A percentile compares a stretch with the other conserved stretches of the same genome.
phyloP scores from a whole-genome alignment of 2,329 filamentous ascomycete species.

The Hawksworthiomyces lignivorus region DNA sequence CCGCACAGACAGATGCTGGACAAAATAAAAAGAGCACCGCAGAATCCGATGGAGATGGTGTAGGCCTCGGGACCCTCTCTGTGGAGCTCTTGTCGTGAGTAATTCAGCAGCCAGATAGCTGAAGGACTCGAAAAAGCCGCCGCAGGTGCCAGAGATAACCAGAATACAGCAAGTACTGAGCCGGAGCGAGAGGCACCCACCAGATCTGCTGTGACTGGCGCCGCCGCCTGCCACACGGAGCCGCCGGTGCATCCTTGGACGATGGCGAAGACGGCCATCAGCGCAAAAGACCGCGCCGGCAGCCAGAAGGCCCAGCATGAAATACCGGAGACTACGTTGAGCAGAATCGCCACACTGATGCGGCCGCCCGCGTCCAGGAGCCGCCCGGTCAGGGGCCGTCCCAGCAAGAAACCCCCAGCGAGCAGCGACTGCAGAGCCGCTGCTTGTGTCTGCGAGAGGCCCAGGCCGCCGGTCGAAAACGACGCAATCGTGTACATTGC shows the following conservation, averaged over 20 bases:
- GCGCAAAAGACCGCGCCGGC: slow-evolving; percentile 7
- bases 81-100: not conserved
- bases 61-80: slow-evolving; percentile 1
- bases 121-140: slow-evolving; percentile 8
- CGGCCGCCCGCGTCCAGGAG: slow-evolving; percentile 7
- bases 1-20: slow-evolving; percentile 5
- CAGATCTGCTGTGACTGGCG: slow-evolving; percentile 8
- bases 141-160: slow-evolving; percentile 1
- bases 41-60: slow-evolving; percentile 5
- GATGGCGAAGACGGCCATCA: slow-evolving; percentile 18
- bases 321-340: not conserved
- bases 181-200: slow-evolving; percentile 11
- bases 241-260: slow-evolving; percentile 48
- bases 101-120: slow-evolving; percentile 3
- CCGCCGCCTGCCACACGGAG: slow-evolving; percentile 35
- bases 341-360: slow-evolving; percentile 3
- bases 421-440: slow-evolving; percentile 10
- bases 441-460: slow-evolving; percentile 5
- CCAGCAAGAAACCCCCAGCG: slow-evolving; percentile 2
- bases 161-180: slow-evolving; percentile 11
- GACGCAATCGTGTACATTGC: not conserved
- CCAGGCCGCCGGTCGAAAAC: slow-evolving; percentile 4
- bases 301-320: slow-evolving; percentile 11
- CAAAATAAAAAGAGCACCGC: slow-evolving; percentile 4
- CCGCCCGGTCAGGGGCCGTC: not conserved